A percentile compares a stretch with the other conserved stretches of the same genome.
phyloP scores from a whole-genome alignment of 1,284 basidiomycete genomes.

The Malassezia sp. region DNA sequence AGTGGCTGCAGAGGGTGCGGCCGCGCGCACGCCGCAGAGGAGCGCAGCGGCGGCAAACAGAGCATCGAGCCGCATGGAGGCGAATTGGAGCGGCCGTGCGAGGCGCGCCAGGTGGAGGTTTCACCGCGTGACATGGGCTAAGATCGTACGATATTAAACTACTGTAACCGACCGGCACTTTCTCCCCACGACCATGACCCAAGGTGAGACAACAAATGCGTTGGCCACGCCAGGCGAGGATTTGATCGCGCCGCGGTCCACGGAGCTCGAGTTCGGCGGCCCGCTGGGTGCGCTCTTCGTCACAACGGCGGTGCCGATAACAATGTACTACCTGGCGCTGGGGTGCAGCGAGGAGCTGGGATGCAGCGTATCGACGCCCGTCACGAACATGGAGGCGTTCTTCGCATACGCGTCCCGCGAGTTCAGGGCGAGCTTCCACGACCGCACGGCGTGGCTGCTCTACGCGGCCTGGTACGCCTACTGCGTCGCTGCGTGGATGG shows the following conservation, averaged over 20 bases:
- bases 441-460: slow-evolving; percentile 61
- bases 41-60: too few species aligned
- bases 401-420: slow-evolving; percentile 16
- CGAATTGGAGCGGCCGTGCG: too few species aligned
- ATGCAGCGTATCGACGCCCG: slow-evolving; percentile 28
- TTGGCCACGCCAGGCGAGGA: not conserved
- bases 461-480: slow-evolving; percentile 87
- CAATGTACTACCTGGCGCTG: slow-evolving; percentile 70
- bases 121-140: too few species aligned
- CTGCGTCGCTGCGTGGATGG: slow-evolving; percentile 66
- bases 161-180: too few species aligned
- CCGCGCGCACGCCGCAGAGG: too few species aligned
- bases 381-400: slow-evolving; percentile 20
- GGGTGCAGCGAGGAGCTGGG: slow-evolving; percentile 60
- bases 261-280: slow-evolving; percentile 71
- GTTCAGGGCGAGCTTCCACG: slow-evolving; percentile 54
- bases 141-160: too few species aligned
- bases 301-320: slow-evolving; percentile 60
- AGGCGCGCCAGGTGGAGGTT: too few species aligned
- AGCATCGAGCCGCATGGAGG: too few species aligned
- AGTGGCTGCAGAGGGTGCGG: too few species aligned
- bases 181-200: too few species aligned
- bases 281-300: slow-evolving; percentile 67
- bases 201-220: not conserved
- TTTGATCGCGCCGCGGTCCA: slow-evolving; percentile 50